phyloP scores from a whole-genome alignment of 1,284 basidiomycete genomes.

The Sparassis latifolia region DNA sequence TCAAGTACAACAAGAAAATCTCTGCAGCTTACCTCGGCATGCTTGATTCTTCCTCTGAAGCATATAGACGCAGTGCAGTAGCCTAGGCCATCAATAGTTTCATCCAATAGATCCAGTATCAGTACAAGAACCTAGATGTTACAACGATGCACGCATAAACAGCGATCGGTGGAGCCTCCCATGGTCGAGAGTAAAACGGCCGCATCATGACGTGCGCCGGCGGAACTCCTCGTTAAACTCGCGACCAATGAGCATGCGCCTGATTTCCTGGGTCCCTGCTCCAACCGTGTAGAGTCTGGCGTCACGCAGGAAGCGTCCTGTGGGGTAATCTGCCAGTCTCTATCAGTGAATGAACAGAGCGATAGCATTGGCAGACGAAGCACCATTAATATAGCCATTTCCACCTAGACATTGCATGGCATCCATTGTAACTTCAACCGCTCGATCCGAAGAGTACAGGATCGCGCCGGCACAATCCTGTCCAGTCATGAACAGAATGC shows the following conservation, averaged over 20 bases:
- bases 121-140: no score
- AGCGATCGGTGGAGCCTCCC: no score
- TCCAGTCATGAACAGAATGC: neutral
- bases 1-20: no score
- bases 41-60: no score
- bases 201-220: constrained; percentile 7
- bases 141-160: no score
- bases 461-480: constrained; percentile 93
- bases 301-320: constrained; percentile 81
- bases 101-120: no score
- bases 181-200: no score
- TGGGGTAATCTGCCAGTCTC: constrained; percentile 70
- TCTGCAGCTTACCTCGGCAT: no score
- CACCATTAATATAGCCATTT: constrained; percentile 90
- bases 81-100: no score
- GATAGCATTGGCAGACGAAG: constrained; percentile 10
- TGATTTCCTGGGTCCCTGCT: constrained; percentile 88
- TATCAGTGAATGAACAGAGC: neutral
- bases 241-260: constrained; percentile 85
- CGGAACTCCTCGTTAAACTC: constrained; percentile 78
- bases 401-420: constrained; percentile 90
- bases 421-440: constrained; percentile 86
- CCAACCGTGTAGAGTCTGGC: constrained; percentile 85
- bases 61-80: no score
- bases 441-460: constrained; percentile 84